Evolutionary conservation across 1,139 yeast genomes (phyloP), one percentile per base, ranked within the genome.

Genomic region (Yamadazyma jaroonii): DNA sequence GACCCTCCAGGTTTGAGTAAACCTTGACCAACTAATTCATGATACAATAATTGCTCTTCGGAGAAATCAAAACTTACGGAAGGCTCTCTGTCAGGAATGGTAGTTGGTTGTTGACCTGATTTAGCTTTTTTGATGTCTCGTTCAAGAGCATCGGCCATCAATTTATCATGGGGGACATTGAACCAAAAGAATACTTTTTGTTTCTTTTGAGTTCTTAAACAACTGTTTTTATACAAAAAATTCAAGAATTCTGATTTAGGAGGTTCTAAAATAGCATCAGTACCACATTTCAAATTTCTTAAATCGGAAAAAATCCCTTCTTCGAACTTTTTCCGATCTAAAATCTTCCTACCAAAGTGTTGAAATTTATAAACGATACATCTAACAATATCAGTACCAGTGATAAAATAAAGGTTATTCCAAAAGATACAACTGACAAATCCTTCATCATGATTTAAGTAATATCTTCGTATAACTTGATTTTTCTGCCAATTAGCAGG

Each of bases 141-240:
- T 60, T 90, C 97, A 39, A 92, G 65, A 0, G 97, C 97, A 61
- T 92, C 98, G 3, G 92, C 81, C 75, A 92, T 90, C 36, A 92
- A 65, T 54, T 86, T 82, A 57, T 92, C 97, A 62, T 92, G 97
- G 31, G 94, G 92, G 6, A 92, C 97, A 54, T 90, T 84, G 59
- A 86, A 90, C 98, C 98, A 92, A 59, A 84, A 89, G 57, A 92
- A 92, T 29, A 92, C 97, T 58, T 92, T 92, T 58, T 92, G 98
- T 57, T 92, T 92, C 71, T 92, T 92, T 55, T 92, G 97, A 1
- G 98, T 92, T 50, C 96, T 74, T 17, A 92, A 72, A 58, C 98
- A 90, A 46, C 84, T 80, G 56, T 92, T 88, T 53, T 84, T 85
- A 61, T 84, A 88, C 32, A 92, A 66, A 51, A 90, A 89, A 47